A percentile compares a stretch with the other conserved stretches of the same genome.
Evolutionary conservation across 257 asterid species (phyloP).

Genomic region (Nicotiana sylvestris): DNA sequence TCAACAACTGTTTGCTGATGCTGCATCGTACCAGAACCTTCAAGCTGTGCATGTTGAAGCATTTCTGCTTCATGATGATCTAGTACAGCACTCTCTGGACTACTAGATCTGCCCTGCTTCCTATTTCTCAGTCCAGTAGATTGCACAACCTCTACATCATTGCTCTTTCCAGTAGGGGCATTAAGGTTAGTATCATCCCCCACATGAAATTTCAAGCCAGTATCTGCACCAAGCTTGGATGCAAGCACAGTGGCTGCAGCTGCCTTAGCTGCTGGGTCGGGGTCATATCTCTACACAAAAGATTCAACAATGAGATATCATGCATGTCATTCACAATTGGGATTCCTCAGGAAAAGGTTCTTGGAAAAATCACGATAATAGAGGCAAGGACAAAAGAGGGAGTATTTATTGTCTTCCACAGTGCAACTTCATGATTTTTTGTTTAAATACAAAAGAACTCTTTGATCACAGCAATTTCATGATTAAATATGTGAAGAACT

Average conservation of each 20-base stretch:
- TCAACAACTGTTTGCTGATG: conserved; percentile 57
- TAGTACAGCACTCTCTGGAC: conserved; percentile 25
- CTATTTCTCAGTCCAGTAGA: conserved; percentile 61
- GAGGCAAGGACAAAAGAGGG: not conserved
- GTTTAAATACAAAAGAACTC: not conserved
- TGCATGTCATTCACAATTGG: not conserved
- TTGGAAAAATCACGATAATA: not conserved
- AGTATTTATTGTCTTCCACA: not conserved
- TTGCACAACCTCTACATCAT: conserved; percentile 49
- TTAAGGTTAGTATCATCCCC: conserved; percentile 44
- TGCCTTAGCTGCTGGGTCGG: conserved; percentile 89
- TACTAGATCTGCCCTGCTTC: conserved; percentile 36
- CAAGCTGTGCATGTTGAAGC: conserved; percentile 25
- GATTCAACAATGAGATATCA: conserved; percentile 17
- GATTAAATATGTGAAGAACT: conserved; percentile 2
- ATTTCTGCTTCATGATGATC: conserved; percentile 36
- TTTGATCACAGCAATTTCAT: not conserved
- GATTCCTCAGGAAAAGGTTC: not conserved
- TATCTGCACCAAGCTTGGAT: conserved; percentile 70
- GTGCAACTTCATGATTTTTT: not conserved
- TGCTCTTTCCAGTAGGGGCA: conserved; percentile 47
- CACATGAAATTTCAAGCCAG: conserved; percentile 58
- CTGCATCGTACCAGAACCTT: conserved; percentile 30
- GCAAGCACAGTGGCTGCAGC: conserved; percentile 82
- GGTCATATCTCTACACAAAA: conserved; percentile 65